These are phyloP conservation scores for Sphagnum contortum DNA, from an alignment of 225 moss, liverwort and hornwort species.

Conservation along the genomic window DNA sequence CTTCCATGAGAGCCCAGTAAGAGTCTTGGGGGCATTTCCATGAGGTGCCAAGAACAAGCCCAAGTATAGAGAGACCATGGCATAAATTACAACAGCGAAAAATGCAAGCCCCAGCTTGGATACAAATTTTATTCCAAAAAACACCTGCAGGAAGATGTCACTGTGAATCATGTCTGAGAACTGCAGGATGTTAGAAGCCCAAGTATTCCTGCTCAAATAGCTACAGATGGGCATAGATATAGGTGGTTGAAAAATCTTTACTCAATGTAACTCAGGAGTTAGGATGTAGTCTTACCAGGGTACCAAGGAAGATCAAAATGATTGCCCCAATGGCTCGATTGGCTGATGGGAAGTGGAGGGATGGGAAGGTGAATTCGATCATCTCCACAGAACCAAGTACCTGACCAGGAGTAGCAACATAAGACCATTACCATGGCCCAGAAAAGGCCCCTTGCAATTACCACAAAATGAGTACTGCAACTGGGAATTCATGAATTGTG, in stretches of 20 bases:
- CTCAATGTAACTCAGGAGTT: no score
- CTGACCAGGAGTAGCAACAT: conserved; percentile 17
- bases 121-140: conserved; percentile 84
- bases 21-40: conserved; percentile 34
- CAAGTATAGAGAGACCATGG: conserved; percentile 82
- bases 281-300: conserved; percentile 17
- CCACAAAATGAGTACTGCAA: no score
- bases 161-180: no score
- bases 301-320: conserved; percentile 37
- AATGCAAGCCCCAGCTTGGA: conserved; percentile 82
- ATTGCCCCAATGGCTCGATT: conserved; percentile 69
- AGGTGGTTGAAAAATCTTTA: no score
- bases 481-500: no score
- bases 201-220: no score
- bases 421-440: no score
- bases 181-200: no score
- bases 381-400: conserved; percentile 92
- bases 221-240: no score
- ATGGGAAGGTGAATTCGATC: conserved; percentile 74
- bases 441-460: no score
- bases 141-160: conserved; percentile 43
- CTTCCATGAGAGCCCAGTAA: conserved; percentile 86
- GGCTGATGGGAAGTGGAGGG: conserved; percentile 47
- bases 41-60: conserved; percentile 74
- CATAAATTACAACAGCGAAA: conserved; percentile 72